Base-by-base conservation (phyloP, 768 basidiomycete genomes). In the Coprinopsis marcescibilis region DNA sequence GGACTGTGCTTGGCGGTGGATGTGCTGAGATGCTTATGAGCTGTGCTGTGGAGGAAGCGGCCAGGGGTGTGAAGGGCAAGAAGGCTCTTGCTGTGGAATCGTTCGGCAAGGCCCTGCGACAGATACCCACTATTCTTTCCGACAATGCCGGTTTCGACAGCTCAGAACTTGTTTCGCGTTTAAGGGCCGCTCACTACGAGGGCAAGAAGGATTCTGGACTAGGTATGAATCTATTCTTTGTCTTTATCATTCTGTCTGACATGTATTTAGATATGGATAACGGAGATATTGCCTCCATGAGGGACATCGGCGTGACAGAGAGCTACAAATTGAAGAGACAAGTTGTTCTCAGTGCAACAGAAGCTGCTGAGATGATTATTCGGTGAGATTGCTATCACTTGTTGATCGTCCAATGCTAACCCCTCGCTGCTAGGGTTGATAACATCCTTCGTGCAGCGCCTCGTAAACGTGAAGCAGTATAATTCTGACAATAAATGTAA, bases 1-100 rank as follows among this genome's bases (percentile, higher is more conserved):
- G 96, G 30, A 78, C 90, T 2, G 88, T 91, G 2, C 83, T 98
- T 23, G 96, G 96, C 3, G 96, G 96, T 39, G 96, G 96, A 24
- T 99, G 96, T 65, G 83, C 93, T 1, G 96, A 99, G 72, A 98
- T 96, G 93, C 64, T 92, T 55, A 99, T 99, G 96, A 84, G 83
- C 57, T 90, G 88, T 55, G 87, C 89, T 1, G 89, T 94, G 8
- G 96, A 99, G 33, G 90, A 94, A 61, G 87, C 75, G 33, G 87
- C 88, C 2, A 75, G 85, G 52, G 80, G 77, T 51, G 80, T 92
- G 38, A 83, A 83, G 60, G 96, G 96, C 2, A 99, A 98, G 73
- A 93, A 93, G 69, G 90, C 93, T 4, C 80, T 98, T 52, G 96
- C 96, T 11, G 86, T 86, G 1, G 96, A 98, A 68, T 83, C 90